Evolutionary conservation across 176 grass and related monocot species (phyloP), one percentile per base, ranked within the genome.

Genomic region (Rhynchospora tenuis): DNA sequence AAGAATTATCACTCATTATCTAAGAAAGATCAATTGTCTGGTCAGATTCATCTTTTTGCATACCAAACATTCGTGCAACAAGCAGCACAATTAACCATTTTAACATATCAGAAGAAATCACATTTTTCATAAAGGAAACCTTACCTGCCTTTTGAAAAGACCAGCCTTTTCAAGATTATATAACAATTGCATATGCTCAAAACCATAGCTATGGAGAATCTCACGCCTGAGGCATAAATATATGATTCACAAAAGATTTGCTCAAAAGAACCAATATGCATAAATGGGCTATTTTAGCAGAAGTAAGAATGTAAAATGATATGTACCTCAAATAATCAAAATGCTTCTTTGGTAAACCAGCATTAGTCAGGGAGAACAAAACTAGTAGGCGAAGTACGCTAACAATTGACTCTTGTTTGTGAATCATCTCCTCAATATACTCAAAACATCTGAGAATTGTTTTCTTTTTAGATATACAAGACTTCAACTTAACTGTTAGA

Each of bases 371-470:
- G 24, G 95, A 98, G 59, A 98, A 89, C 73, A 98, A 88, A 20
- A 98, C 92, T 73, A 95, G 82, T 87, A 98, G 88, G 47, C 92
- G 95, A 72, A 98, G 89, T 16, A 95, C 86, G 33, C 86, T 98
- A 80, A 86, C 87, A 87, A 98, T 90, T 69, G 92, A 63, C 81
- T 98, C 95, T 69, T 98, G 95, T 80, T 98, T 98, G 63, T 98
- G 95, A 82, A 98, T 89, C 89, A 98, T 94, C 84, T 94, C 95
- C 83, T 98, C 95, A 17, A 98, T 98, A 84, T 93, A 98, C 86
- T 98, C 92, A 48, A 95, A 94, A 81, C 92, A 98, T 90, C 95
- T 97, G 90, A 17, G 5, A 45, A 83, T 87, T 81, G n/a, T 61
- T 42, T 16, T n/a, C 24, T 42, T 59, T 26, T 80, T 80, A 59